Evolutionary conservation across 257 asterid species (phyloP).

Genomic region (Galeopsis tetrahit): DNA sequence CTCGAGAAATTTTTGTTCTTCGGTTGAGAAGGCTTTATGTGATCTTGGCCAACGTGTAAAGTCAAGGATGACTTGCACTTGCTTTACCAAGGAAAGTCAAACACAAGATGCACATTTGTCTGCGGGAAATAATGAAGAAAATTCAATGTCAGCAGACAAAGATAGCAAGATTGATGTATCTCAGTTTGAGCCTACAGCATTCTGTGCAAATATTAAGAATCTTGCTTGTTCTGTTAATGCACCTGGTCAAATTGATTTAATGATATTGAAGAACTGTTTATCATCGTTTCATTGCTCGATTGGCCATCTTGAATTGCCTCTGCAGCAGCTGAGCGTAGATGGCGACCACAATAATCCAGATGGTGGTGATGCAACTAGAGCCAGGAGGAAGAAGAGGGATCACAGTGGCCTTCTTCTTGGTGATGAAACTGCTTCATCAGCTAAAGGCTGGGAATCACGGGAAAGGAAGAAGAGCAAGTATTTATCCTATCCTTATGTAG

Average conservation of each 20-base stretch:
- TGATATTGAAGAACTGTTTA: slow-evolving; percentile 51
- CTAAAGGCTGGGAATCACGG: slow-evolving; percentile 50
- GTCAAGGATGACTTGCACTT: slow-evolving; percentile 69
- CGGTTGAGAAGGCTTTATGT: slow-evolving; percentile 67
- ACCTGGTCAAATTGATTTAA: slow-evolving; percentile 53
- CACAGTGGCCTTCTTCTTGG: slow-evolving; percentile 31
- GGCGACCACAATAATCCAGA: slow-evolving; percentile 17
- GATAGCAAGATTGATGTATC: slow-evolving; percentile 39
- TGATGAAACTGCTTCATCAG: slow-evolving; percentile 34
- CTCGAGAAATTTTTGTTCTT: slow-evolving; percentile 55
- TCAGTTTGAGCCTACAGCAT: slow-evolving; percentile 55
- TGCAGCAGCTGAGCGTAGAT: slow-evolving; percentile 54
- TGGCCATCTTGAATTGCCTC: slow-evolving; percentile 72
- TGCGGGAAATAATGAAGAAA: slow-evolving; percentile 23
- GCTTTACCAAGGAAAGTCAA: slow-evolving; percentile 51
- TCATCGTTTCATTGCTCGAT: slow-evolving; percentile 63
- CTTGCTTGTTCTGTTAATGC: slow-evolving; percentile 45
- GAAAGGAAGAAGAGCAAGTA: slow-evolving; percentile 86
- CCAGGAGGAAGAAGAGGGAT: slow-evolving; percentile 35
- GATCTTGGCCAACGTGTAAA: slow-evolving; percentile 66
- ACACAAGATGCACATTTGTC: slow-evolving; percentile 25
- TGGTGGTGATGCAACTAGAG: not conserved
- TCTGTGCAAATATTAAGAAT: slow-evolving; percentile 45
- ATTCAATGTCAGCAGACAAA: slow-evolving; percentile 24
- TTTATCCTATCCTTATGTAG: slow-evolving; percentile 73